Base-by-base conservation (phyloP, 2,329 filamentous ascomycete species). In the Arthroderma uncinatum region DNA sequence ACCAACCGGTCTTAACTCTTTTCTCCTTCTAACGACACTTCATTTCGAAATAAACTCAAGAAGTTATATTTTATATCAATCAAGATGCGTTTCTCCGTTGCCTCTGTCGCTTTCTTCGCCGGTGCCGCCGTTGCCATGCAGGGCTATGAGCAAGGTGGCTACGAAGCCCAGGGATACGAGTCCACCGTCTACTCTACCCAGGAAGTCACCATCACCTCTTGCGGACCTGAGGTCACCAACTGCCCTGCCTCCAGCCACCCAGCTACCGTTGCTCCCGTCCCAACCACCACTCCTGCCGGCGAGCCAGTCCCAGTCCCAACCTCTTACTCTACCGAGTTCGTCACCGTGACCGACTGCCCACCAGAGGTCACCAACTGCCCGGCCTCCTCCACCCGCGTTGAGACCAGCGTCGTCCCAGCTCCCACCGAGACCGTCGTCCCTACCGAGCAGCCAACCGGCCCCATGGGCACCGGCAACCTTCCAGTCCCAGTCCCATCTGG, bases 301-400 rank as follows among this genome's bases (percentile, higher is more conserved):
- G 59, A 60, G 58, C 54, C 60, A 33, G 52, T 62, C 40, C 57
- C 57, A 12, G 23, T 33, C 53, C 47, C 55, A 53, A 60, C 79
- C 66, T 72, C 82, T 72, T 82, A 79, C 77, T 72, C 74, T 67
- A 82, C 79, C 62, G 76, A 81, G 67, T 75, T 78, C 68, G 72
- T 80, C 63, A 84, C 82, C 72, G 74, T 84, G 77, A 84, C 79
- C 70, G 82, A 79, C 54, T 83, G 80, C 77, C 76, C 71, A 59
- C 74, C 80, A 53, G 76, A 76, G 61, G 80, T 85, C 66, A 54
- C 56, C 39, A 58, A 57, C 54, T 58, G 55, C 53, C 57, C 60
- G 16, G 42, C 57, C 12, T 37, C 48, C 14, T 58, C 59, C 42
- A 57, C 58, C 42, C 50, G 37, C 25, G 48, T 33, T 7, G 16